Evolutionary conservation across 345 rosid species (phyloP), one percentile per base, ranked within the genome.

Genomic region (Cardiospermum halicacabum): DNA sequence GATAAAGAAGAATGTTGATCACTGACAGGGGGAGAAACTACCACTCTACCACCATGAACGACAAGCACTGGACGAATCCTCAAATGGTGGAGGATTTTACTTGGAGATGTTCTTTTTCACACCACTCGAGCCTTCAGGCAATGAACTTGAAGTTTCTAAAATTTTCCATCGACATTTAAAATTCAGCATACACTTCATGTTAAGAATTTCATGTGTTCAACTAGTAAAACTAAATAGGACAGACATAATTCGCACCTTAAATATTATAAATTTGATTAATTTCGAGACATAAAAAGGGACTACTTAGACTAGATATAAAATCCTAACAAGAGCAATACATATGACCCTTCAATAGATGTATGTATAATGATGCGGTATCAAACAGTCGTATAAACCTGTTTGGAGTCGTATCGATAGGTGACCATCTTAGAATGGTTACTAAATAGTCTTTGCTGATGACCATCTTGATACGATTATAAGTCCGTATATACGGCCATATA

Each of bases 31-130:
- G 7, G 22, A 62, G 47, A 47, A 62, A 19, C 32, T 43, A 36
- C 40, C 25, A 25, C 42, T 25, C 36, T 26, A 47, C 61, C 72
- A 70, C 60, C 73, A 75, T 18, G 85, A 79, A 77, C 96, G 89
- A 64, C 98, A 89, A 64, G 81, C 54, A 58, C 88, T 67, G 27
- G 79, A 54, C 7, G 85, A 56, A 0, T 80, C 84, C 50, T 70
- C 77, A 13, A 74, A 36, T 58, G 80, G 78, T 0, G 84, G 76
- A 16, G 92, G 91, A 66, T 83, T 83, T 74, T 89, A 81, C 75
- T 82, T 84, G 72, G 89, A 89, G 61, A 92, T 92, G 82, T 89
- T 89, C 80, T 82, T 92, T 69, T 85, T 89, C 72, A 80, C 76
- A 32, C 95, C 89, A 16, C 81, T 77, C 0, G 95, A 84, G 9